Base-by-base conservation (phyloP, 768 basidiomycete genomes). In the Tulasnella calospora region DNA sequence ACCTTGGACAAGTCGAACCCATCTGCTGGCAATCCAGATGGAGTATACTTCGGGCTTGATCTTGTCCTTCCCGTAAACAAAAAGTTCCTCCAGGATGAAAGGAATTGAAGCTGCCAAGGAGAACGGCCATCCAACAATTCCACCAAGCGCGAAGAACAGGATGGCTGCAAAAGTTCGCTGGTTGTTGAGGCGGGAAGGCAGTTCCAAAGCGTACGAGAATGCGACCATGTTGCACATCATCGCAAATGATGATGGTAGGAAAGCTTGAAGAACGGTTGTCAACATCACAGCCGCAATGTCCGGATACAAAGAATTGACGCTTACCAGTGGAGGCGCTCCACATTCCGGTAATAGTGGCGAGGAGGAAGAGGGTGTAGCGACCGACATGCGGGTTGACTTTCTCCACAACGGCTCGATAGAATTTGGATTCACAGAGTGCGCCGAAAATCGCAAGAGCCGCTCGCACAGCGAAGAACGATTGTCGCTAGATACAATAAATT, bases 61-160 rank as follows among this genome's bases (percentile, higher is more conserved):
- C 51, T 84, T 84, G 81, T 98, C 96, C 10, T 87, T 88, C 51
- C 92, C 91, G 76, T 86, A 89, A 33, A 96, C 83, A 82, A 95
- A 93, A 30, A 98, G 86, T 83, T 99, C 95, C 83, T 99, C 98
- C 70, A 94, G 84, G 17, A 96, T 90, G 81, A 97, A 96, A 1
- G 98, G 98, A 19, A 98, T 85, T 0, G 94, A 90, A 9, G 98
- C 87, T 0, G 94, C 91, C 23, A 95, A 87, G n/a, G 94, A 88
- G 83, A 99, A 99, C 8, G 98, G 98, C 98, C 98, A 99, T 7
- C 97, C 98, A 44, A 98, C 89, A 73, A 99, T 89, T 1, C 91
- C 94, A 7, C 94, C 96, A 8, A 90, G 83, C 1, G 94, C 94
- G 83, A 95, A 94, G 71, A 88, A 84, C 70, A 92, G 79, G 0